Base-by-base conservation (phyloP, 176 grass and related monocot genomes). In the Echinochloa phyllopogon region DNA sequence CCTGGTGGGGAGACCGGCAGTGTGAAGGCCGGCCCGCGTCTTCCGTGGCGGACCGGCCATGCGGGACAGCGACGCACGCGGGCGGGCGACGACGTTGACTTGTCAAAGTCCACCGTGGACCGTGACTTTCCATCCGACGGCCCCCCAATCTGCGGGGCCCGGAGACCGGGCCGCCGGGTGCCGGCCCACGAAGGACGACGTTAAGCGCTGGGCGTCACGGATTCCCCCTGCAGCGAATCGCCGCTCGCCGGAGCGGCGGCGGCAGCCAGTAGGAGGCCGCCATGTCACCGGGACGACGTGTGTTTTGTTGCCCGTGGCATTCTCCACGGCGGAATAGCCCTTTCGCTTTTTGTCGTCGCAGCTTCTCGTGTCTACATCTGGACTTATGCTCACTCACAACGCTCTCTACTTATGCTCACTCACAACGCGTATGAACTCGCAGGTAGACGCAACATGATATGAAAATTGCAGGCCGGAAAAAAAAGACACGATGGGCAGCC, bases 1-100 rank as follows among this genome's bases (percentile, higher is more conserved):
- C 16, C 79, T 20, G 41, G 40, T 78, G 76, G 42, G n/a, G 62
- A 43, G 74, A 40, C 36, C 18, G 3, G 74, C 63, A 6, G 51
- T 10, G 20, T 0, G 76, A 10, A n/a, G 23, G 58, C 47, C 25
- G 16, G 9, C 16, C 47, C 10, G 0, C 29, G 71, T 76, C 78
- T 50, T 48, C 85, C 61, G 62, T 82, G 60, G 78, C 65, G 78
- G 85, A 87, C 85, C 38, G 85, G 59, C 39, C 6, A 57, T 14
- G 13, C 3, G 38, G 78, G 85, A 87, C 59, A 52, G 77, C 38
- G 69, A 87, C 59, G 69, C 8, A 81, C 48, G 69, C 8, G 38
- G 23, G 47, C 6, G 60, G 18, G 16, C 39, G 85, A 87, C 64
- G 71, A 49, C 87, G 74, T 20, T 48, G 81, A 73, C 36, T 72